Evolutionary conservation across 306 rosid genomes (phyloP).

Genomic region (apple (Malus domestica)): DNA sequence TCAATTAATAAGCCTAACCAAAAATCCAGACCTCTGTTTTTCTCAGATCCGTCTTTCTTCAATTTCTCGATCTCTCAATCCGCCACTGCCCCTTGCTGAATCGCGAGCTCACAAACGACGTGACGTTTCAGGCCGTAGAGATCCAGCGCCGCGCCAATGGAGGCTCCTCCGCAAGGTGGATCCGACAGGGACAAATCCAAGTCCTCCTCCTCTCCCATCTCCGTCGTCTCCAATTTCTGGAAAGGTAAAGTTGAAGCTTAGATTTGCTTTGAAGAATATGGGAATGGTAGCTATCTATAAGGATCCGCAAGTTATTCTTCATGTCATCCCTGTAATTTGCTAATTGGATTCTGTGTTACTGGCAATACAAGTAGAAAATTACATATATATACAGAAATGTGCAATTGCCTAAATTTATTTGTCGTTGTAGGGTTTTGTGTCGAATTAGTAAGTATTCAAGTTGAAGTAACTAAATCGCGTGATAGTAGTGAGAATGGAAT

Average conservation of each 20-base stretch:
- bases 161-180: conserved; percentile 51
- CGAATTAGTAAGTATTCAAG: background rate
- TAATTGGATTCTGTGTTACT: background rate
- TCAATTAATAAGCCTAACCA: no score
- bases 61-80: background rate
- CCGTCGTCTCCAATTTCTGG: conserved; percentile 33
- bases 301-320: no score
- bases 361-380: background rate
- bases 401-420: background rate
- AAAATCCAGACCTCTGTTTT: background rate
- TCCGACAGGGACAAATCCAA: conserved; percentile 65
- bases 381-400: background rate
- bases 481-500: background rate
- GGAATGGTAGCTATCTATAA: no score
- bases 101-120: background rate
- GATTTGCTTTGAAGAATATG: no score
- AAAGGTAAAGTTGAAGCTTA: no score
- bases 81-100: background rate
- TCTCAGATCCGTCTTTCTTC: background rate
- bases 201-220: conserved; percentile 63
- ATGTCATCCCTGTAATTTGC: no score
- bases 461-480: background rate
- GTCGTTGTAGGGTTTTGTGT: background rate
- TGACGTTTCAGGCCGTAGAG: background rate
- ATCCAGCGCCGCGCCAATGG: conserved; percentile 37